Conservation (phyloP, 202 grass and related monocot species). For the Dendrocalamus latiflorus region DNA sequence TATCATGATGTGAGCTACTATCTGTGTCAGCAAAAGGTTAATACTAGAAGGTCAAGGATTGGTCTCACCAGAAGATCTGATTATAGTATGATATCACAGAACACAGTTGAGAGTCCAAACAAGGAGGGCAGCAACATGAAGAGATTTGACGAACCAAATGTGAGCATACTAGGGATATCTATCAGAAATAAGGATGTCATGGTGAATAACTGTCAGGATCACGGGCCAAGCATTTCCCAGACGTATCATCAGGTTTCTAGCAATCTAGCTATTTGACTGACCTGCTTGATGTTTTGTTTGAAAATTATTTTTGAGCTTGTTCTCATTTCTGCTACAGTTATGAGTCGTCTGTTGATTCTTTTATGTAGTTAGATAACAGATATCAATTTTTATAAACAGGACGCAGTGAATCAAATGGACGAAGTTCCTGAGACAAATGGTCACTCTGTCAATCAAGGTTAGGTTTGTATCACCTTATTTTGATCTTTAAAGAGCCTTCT, state of each 20-base stretch:
- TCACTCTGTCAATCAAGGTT: conserved; percentile 53
- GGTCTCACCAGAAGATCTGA: conserved; percentile 2
- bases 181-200: no score
- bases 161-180: conserved; percentile 14
- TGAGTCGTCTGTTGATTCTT: not conserved
- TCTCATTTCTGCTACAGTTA: conserved; percentile 3
- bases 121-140: not conserved
- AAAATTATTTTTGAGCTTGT: no score
- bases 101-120: not conserved
- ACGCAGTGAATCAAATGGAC: conserved; percentile 23
- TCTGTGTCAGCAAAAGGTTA: no score
- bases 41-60: conserved; percentile 13
- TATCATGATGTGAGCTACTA: no score
- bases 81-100: conserved; percentile 9
- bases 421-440: conserved; percentile 37
- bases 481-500: conserved; percentile 7
- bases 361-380: not conserved
- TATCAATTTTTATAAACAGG: conserved; percentile 31
- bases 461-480: conserved; percentile 5
- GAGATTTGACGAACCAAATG: conserved; percentile 25
- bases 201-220: no score
- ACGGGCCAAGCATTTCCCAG: no score
- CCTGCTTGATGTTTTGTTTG: no score
- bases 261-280: no score
- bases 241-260: no score